A percentile compares a stretch with the other conserved stretches of the same genome.
phyloP scores from a whole-genome alignment of 2,329 filamentous ascomycete species.

The Paecilomyces dactylethromorphus region DNA sequence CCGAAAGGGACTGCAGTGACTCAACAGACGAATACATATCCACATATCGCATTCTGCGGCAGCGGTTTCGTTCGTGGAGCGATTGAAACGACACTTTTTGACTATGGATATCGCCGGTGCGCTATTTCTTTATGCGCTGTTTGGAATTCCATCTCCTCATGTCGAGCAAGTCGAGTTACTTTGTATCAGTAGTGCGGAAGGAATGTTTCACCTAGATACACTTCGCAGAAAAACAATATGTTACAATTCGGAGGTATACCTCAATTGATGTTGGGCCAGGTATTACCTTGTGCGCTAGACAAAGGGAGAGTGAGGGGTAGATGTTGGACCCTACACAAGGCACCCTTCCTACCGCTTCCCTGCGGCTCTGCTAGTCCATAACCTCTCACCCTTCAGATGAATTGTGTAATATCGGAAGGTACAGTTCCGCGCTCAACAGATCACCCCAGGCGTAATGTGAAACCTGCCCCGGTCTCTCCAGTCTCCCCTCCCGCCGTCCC shows the following conservation, averaged over 20 bases:
- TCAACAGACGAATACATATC: conserved; percentile 15
- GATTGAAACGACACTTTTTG: background rate
- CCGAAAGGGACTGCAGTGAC: conserved; percentile 13
- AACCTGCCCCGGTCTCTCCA: conserved; percentile 54
- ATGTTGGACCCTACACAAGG: background rate
- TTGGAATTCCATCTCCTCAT: background rate
- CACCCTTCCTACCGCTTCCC: background rate
- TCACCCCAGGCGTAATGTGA: conserved; percentile 53
- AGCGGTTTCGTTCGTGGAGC: conserved; percentile 12
- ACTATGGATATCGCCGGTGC: background rate
- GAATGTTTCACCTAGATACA: background rate
- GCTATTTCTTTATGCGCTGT: background rate
- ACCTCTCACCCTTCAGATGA: background rate
- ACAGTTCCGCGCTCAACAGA: background rate
- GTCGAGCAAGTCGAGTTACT: background rate
- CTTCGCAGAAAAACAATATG: background rate
- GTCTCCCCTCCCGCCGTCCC: conserved; percentile 59
- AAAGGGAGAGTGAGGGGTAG: background rate
- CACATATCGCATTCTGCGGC: conserved; percentile 12
- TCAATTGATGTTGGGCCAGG: background rate
- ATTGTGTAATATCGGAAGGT: background rate
- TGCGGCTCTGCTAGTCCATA: background rate
- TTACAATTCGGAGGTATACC: background rate
- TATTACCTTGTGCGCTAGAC: background rate
- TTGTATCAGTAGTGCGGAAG: background rate